Percentiles rank a stretch among this genome's conserved stretches.
These are phyloP conservation scores for Ampelocalamus luodianensis DNA, from an alignment of 176 grass and related monocot genomes.

Conservation along the genomic window DNA sequence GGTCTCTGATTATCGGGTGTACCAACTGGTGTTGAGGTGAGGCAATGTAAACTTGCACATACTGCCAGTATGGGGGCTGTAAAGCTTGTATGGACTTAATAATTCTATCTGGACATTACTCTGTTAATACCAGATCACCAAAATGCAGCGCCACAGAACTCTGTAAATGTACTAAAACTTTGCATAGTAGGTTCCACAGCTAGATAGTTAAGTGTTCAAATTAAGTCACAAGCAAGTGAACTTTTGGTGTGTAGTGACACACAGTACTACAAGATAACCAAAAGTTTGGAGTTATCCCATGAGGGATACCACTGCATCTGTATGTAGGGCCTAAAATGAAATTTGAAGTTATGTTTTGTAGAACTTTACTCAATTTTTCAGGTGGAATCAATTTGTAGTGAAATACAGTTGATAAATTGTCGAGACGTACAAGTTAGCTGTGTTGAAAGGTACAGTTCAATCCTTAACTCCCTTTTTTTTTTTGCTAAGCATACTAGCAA, in stretches of 20 bases:
- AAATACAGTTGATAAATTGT: constrained; percentile 5
- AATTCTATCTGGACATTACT: background rate
- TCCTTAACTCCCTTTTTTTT: too few species aligned
- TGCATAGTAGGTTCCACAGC: constrained; percentile 1
- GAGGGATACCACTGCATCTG: background rate
- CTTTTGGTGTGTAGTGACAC: background rate
- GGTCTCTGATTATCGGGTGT: background rate
- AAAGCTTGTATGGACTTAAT: constrained; percentile 20
- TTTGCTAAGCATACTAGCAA: background rate
- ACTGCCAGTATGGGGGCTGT: background rate
- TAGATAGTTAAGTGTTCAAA: constrained; percentile 16
- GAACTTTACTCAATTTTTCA: background rate
- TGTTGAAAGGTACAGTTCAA: constrained; percentile 24
- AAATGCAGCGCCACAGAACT: background rate
- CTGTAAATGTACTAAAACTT: background rate
- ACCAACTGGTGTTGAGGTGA: background rate
- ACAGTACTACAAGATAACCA: background rate
- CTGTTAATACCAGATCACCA: background rate
- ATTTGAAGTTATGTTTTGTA: background rate
- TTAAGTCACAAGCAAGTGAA: background rate
- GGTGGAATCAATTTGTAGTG: background rate
- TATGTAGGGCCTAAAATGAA: constrained; percentile 6
- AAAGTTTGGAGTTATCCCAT: background rate
- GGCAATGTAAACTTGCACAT: constrained; percentile 20
- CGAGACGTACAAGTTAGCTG: background rate